These are phyloP conservation scores for Sugiyamaella boreocaroliniensis DNA, from an alignment of 805 yeast species.

Conservation along the genomic window DNA sequence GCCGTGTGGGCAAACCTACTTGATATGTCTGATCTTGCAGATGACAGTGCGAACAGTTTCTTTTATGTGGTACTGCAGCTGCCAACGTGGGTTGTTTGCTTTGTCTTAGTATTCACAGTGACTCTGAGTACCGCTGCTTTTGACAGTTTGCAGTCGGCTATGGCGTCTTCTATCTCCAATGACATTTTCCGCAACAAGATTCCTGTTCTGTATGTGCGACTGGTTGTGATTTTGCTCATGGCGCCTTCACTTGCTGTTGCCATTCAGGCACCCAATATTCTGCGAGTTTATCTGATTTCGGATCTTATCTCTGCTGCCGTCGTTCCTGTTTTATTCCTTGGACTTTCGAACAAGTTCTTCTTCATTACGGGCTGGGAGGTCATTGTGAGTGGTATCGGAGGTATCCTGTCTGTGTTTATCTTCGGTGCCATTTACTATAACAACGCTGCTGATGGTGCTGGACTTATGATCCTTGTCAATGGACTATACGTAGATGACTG, in stretches of 20 bases:
- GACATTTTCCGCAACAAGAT: constrained; percentile 82
- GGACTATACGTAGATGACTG: constrained; percentile 81
- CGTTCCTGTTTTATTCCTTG: constrained; percentile 76
- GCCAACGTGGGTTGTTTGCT: constrained; percentile 83
- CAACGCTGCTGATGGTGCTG: constrained; percentile 69
- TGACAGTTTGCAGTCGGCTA: constrained; percentile 82
- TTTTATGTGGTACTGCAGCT: constrained; percentile 61
- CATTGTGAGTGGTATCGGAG: constrained; percentile 77
- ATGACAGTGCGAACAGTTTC: constrained; percentile 60
- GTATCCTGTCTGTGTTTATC: constrained; percentile 68
- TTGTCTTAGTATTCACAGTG: constrained; percentile 67
- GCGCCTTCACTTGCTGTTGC: constrained; percentile 87
- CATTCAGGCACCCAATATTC: constrained; percentile 69
- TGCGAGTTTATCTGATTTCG: constrained; percentile 84
- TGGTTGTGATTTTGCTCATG: constrained; percentile 65
- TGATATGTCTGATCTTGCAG: constrained; percentile 38
- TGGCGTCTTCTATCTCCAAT: constrained; percentile 82
- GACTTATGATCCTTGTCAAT: constrained; percentile 50
- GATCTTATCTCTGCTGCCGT: constrained; percentile 84
- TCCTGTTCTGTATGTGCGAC: constrained; percentile 58
- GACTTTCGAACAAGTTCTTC: constrained; percentile 60
- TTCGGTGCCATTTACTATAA: constrained; percentile 78
- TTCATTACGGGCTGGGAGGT: constrained; percentile 75
- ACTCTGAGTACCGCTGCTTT: constrained; percentile 80
- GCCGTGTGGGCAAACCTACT: constrained; percentile 84